These are phyloP conservation scores for Silene uniflora DNA, from an alignment of 148 eudicot genomes.

Conservation along the genomic window DNA sequence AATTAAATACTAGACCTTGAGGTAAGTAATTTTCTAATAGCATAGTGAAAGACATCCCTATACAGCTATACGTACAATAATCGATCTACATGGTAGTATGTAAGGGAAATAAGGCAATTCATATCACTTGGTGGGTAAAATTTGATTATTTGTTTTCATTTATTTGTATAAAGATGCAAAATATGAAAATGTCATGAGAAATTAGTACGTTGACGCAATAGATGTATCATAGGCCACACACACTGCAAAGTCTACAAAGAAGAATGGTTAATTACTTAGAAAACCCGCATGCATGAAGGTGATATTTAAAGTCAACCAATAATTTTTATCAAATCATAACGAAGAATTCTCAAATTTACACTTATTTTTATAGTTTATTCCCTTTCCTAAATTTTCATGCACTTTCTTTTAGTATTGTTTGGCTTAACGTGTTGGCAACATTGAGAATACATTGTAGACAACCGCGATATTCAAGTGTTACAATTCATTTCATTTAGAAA, in stretches of 20 bases:
- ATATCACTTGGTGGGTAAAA: no score
- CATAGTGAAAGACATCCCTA: no score
- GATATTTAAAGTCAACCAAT: slow-evolving; percentile 24
- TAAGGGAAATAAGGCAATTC: no score
- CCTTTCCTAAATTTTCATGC: slow-evolving; percentile 11
- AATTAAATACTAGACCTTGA: no score
- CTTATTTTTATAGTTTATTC: slow-evolving; percentile 4
- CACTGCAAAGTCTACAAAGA: neutral
- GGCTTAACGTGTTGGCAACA: slow-evolving; percentile 38
- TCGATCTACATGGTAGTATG: no score
- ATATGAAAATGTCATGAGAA: no score
- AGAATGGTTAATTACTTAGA: neutral
- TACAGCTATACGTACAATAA: no score
- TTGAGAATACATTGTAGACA: slow-evolving; percentile 7
- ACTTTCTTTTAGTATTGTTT: slow-evolving; percentile 11
- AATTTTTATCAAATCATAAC: neutral
- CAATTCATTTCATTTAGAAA: neutral
- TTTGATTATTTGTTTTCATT: no score
- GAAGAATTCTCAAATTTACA: neutral
- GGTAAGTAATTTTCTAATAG: neutral
- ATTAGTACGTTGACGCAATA: neutral
- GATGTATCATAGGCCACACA: neutral
- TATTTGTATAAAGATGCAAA: no score
- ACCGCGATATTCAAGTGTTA: neutral
- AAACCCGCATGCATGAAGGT: neutral